Evolutionary conservation across 306 rosid species (phyloP), one percentile per base, ranked within the genome.

Genomic region (Coriaria nepalensis): DNA sequence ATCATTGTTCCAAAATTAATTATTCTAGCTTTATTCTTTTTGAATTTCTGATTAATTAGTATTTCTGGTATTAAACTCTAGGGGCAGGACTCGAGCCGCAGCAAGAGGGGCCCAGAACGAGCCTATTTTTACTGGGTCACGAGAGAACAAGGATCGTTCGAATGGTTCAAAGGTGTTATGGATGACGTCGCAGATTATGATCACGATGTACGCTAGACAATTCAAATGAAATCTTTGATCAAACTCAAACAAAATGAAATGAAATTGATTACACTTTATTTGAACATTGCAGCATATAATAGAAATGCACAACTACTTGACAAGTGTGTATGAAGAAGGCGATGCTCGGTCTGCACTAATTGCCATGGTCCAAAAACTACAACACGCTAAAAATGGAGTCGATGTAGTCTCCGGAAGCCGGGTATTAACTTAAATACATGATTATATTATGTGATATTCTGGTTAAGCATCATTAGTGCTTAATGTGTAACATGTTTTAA

Each of bases 91-190:
- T 37, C 10, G 8, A 4, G 37, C 59, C 32, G 57, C 45, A 4
- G 38, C 6, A 45, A 20, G 42, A 80, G 62, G 61, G 47, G 54
- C 55, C 81, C 78, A 5, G 42, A 44, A 54, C 70, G 83, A 73
- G 90, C 90, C 11, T 76, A 80, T 8, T 80, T 80, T 57, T 80
- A 76, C 47, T 80, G 90, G 90, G 81, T 80, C 42, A 80, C 84
- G 48, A 76, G 83, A 57, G 81, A 80, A 47, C 90, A 76, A 13
- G 68, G 70, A 60, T 80, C 90, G n/a, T 80, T 80, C 68, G 83
- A 80, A 51, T 80, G 84, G 90, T 80, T 80, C 52, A 80, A 80
- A 68, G 90, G 83, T 13, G 90, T 80, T 59, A 70, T 80, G 81
- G 81, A 80, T 52, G 90, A 76, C n/a, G 60, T 80, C 36, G 73